Evolutionary conservation across 352 stramenopile species (phyloP).

Genomic region (Pythium periplocum): DNA sequence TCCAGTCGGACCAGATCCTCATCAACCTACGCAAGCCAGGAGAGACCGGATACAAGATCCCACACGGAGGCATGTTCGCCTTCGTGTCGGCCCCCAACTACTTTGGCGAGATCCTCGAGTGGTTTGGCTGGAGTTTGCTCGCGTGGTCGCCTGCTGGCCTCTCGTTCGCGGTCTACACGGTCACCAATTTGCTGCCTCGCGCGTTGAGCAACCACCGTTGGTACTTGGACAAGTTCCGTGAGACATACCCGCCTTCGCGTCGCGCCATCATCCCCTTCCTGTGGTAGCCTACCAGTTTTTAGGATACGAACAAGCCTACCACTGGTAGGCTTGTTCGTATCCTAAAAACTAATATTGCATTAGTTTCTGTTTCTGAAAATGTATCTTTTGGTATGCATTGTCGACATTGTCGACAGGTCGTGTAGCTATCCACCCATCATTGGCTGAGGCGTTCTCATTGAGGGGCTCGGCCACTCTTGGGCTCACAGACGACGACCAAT

Average conservation of each 20-base stretch:
- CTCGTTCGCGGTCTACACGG: conserved; percentile 20
- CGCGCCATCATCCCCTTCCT: conserved; percentile 15
- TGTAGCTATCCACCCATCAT: conserved; percentile 1
- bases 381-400: background rate
- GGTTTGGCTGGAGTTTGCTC: conserved; percentile 57
- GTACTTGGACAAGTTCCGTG: conserved; percentile 21
- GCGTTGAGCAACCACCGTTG: conserved; percentile 17
- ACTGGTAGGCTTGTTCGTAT: too few species aligned
- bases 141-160: conserved; percentile 39
- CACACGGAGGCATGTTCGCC: conserved; percentile 53
- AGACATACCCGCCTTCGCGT: conserved; percentile 13
- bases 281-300: too few species aligned
- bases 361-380: too few species aligned
- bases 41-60: conserved; percentile 56
- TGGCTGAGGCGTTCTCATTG: background rate
- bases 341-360: too few species aligned
- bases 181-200: conserved; percentile 15
- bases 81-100: conserved; percentile 77
- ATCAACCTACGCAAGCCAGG: conserved; percentile 56
- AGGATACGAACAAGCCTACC: too few species aligned
- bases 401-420: conserved; percentile 11
- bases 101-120: conserved; percentile 72
- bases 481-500: conserved; percentile 20
- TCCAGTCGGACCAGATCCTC: conserved; percentile 63
- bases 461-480: background rate